Base-by-base conservation (phyloP, 345 rosid genomes). In the Clausena lansium region DNA sequence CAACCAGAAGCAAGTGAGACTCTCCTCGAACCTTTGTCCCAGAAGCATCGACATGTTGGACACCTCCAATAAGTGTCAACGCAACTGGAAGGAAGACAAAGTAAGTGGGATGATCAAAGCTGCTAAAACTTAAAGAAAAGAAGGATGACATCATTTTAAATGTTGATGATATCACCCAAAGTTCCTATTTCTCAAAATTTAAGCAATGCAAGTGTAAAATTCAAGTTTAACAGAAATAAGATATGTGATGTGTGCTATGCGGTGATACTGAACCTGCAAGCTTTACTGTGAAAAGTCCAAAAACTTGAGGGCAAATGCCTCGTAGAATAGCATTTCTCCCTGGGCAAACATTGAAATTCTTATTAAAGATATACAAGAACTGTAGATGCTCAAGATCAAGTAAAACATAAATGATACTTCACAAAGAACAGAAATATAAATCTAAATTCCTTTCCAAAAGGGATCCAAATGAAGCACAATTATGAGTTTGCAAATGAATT, bases 231-330 rank as follows among this genome's bases (percentile, higher is more conserved):
- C 73, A 58, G 33, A 79, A 60, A 36, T 66, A 74, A 24, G 62
- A 47, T 5, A 36, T n/a, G 39, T 20, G 36, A 65, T n/a, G n/a
- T n/a, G n/a, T n/a, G n/a, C n/a, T 7, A 70, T 25, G 76, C 38
- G 79, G 75, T 55, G n/a, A 73, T 14, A 63, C 24, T 52, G 47
- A 71, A 95, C 97, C 98, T 82, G 99, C 96, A 73, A 95, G 96
- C 86, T 95, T 95, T 85, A 95, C 95, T n/a, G 98, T 95, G 89
- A 96, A 94, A 75, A 96, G 97, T 73, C 99, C 99, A 88, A 96
- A 91, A 70, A 96, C 82, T 87, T 96, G 99, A 47, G 99, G 99
- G 82, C 97, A 96, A 82, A 96, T 82, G 77, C 91, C 97, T 79
- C 82, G 88, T 67, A 96, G 81, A 85, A 96, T 91, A 79, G 92